Conservation (phyloP, 1,139 yeast genomes). For the Suhomyces guaymorum region DNA sequence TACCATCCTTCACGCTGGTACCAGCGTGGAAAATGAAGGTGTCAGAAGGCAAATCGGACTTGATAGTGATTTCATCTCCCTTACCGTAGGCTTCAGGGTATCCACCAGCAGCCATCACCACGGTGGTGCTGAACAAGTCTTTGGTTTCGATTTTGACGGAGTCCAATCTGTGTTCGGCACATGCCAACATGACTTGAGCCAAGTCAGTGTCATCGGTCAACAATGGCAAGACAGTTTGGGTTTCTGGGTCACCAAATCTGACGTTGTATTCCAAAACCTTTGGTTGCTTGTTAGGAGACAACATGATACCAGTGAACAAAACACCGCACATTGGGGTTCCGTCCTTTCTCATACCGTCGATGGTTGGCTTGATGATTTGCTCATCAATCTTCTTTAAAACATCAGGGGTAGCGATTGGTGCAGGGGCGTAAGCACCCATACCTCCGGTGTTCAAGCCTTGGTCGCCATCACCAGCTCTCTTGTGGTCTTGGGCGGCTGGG, state of each 20-base stretch:
- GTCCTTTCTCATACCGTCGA: conserved; percentile 95
- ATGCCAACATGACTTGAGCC: conserved; percentile 88
- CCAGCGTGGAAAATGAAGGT: conserved; percentile 95
- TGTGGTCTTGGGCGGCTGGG: conserved; percentile 98
- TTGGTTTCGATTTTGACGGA: conserved; percentile 68
- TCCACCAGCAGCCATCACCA: conserved; percentile 96
- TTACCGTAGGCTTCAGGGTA: conserved; percentile 86
- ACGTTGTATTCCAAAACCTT: conserved; percentile 96
- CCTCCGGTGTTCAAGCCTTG: conserved; percentile 97
- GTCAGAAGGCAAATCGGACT: conserved; percentile 47
- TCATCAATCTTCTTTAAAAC: conserved; percentile 69
- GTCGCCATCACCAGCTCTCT: conserved; percentile 92
- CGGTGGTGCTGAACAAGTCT: conserved; percentile 75
- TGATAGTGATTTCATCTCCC: conserved; percentile 79
- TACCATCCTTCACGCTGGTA: conserved; percentile 58
- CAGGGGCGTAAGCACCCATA: conserved; percentile 99
- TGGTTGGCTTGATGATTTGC: conserved; percentile 81
- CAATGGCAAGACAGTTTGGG: conserved; percentile 92
- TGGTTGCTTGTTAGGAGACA: conserved; percentile 77
- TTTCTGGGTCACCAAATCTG: conserved; percentile 98
- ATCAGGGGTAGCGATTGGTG: conserved; percentile 81
- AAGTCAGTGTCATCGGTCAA: conserved; percentile 81
- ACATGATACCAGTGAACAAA: conserved; percentile 94
- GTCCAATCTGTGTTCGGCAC: conserved; percentile 93
- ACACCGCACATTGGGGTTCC: conserved; percentile 96